phyloP scores from a whole-genome alignment of 1,284 basidiomycete species.

The Marasmius tenuissimus region DNA sequence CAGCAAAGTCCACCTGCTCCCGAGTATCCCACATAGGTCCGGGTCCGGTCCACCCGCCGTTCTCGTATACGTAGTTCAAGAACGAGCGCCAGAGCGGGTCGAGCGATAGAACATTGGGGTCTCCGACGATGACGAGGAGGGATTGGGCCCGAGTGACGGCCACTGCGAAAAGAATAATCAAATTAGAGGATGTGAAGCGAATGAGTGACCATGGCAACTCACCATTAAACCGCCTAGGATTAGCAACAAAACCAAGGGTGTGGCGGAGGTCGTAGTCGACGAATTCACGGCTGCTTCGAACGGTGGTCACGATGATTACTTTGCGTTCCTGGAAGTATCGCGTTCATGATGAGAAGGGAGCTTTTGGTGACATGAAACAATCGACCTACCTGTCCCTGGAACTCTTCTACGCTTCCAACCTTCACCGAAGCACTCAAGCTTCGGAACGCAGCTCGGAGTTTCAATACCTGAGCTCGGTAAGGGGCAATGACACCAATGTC shows the following conservation, averaged over 20 bases:
- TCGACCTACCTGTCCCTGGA: constrained; percentile 43
- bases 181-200: background rate
- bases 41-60: constrained; percentile 52
- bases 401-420: constrained; percentile 47
- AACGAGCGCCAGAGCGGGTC: constrained; percentile 58
- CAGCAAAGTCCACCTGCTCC: constrained; percentile 17
- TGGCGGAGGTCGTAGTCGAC: constrained; percentile 55
- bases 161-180: constrained; percentile 31
- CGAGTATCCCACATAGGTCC: constrained; percentile 46
- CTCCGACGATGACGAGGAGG: constrained; percentile 54
- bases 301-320: constrained; percentile 67
- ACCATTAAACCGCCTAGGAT: constrained; percentile 66
- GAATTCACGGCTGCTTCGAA: constrained; percentile 57
- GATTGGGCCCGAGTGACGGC: constrained; percentile 59
- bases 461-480: constrained; percentile 41
- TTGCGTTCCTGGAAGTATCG: constrained; percentile 51
- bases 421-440: constrained; percentile 29
- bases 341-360: background rate
- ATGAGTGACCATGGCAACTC: background rate
- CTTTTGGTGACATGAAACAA: background rate
- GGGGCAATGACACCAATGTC: constrained; percentile 45
- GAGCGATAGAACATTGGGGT: constrained; percentile 51
- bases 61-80: constrained; percentile 47
- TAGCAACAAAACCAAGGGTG: constrained; percentile 65
- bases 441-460: constrained; percentile 13